Conservation (phyloP, 495 filamentous ascomycete species). For the Hypoxylon lienhwacheense region DNA sequence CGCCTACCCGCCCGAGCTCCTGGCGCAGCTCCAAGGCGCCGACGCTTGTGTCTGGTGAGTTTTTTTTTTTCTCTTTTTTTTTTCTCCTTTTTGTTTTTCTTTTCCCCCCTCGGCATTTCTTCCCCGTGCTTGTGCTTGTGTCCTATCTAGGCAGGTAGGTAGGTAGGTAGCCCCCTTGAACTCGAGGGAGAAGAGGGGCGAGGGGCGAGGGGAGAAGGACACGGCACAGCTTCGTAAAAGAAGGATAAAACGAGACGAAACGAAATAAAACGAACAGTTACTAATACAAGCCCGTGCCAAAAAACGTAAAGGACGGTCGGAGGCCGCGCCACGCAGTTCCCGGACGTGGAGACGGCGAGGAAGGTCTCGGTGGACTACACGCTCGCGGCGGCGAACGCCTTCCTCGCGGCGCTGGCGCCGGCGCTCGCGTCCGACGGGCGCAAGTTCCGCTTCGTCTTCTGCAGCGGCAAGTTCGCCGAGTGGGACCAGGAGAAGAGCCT, state of each 20-base stretch:
- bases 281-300: not conserved
- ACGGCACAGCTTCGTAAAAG: too few species aligned
- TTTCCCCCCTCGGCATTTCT: too few species aligned
- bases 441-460: slow-evolving; percentile 56
- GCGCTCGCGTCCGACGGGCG: slow-evolving; percentile 31
- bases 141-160: too few species aligned
- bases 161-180: too few species aligned
- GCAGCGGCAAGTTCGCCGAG: slow-evolving; percentile 52
- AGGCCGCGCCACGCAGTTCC: slow-evolving; percentile 34
- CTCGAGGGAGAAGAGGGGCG: too few species aligned
- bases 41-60: slow-evolving; percentile 57
- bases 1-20: slow-evolving; percentile 42
- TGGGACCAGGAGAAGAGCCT: slow-evolving; percentile 50
- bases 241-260: too few species aligned
- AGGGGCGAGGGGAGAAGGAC: too few species aligned
- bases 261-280: not conserved
- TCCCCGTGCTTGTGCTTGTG: too few species aligned
- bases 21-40: slow-evolving; percentile 49
- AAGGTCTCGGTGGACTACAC: slow-evolving; percentile 52
- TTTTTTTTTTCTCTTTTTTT: too few species aligned
- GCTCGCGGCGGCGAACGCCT: slow-evolving; percentile 45
- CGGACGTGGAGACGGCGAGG: slow-evolving; percentile 34
- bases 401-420: slow-evolving; percentile 34
- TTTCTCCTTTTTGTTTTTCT: too few species aligned
- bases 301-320: slow-evolving; percentile 37